A percentile compares a stretch with the other conserved stretches of the same genome.
phyloP scores from a whole-genome alignment of 495 filamentous ascomycete species.

The Paragyromitra xinjiangensis region DNA sequence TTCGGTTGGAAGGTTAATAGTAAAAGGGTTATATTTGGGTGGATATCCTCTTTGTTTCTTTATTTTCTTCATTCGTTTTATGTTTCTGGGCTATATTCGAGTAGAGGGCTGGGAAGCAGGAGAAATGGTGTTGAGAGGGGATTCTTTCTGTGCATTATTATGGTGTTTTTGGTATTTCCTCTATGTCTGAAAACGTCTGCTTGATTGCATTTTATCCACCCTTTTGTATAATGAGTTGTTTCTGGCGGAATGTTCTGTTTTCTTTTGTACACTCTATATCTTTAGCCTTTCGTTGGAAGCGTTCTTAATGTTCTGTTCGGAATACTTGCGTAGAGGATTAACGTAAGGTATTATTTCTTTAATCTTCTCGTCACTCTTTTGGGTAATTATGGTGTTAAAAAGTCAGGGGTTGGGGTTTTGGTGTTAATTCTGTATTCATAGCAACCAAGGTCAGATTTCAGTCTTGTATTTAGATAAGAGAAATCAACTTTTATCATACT shows the following conservation, averaged over 20 bases:
- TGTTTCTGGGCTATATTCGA: constrained; percentile 15
- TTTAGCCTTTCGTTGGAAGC: not conserved
- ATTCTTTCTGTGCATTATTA: constrained; percentile 8
- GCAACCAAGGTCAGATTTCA: not conserved
- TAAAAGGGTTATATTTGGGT: not conserved
- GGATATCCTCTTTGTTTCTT: not conserved
- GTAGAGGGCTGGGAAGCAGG: not conserved
- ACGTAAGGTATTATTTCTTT: not conserved
- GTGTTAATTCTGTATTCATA: constrained; percentile 1
- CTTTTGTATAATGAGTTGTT: not conserved
- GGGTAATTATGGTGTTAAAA: constrained; percentile 5
- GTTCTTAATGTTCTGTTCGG: not conserved
- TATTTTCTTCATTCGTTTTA: constrained; percentile 11
- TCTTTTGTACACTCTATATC: constrained; percentile 2
- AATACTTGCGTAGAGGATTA: not conserved
- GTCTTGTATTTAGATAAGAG: no score
- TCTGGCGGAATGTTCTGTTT: not conserved
- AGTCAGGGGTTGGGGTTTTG: not conserved
- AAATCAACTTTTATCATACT: no score
- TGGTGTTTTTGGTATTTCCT: constrained; percentile 2
- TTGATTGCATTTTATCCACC: constrained; percentile 15
- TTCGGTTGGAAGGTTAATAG: constrained; percentile 17
- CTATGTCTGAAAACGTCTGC: constrained; percentile 11
- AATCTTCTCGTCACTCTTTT: not conserved
- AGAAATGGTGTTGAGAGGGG: constrained; percentile 22